These are phyloP conservation scores for Solanum hybrid DNA, from an alignment of 305 asterid species.

Conservation along the genomic window DNA sequence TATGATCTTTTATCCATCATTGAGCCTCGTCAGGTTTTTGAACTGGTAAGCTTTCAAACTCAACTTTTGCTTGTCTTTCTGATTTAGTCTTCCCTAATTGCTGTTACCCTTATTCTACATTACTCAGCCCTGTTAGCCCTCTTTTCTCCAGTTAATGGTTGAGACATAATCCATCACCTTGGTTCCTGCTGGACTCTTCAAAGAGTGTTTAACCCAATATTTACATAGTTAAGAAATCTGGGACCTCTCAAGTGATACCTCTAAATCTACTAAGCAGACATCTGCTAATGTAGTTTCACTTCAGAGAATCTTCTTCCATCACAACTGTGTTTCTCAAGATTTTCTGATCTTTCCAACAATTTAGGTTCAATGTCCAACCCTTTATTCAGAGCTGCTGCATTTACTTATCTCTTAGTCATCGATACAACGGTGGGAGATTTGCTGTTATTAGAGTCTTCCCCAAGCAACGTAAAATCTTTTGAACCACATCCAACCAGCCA, in stretches of 20 bases:
- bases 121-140: not conserved
- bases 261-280: not conserved
- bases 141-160: not conserved
- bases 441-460: not conserved
- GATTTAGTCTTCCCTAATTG: not conserved
- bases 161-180: not conserved
- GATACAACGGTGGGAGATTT: not conserved
- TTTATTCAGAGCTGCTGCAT: not conserved
- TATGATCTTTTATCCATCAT: conserved; percentile 86
- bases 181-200: not conserved
- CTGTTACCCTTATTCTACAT: not conserved
- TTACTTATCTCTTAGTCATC: not conserved
- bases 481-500: not conserved
- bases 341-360: not conserved
- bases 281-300: not conserved
- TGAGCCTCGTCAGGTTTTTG: conserved; percentile 99
- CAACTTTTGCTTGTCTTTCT: not conserved
- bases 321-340: not conserved
- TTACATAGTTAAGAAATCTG: not conserved
- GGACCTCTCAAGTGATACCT: not conserved
- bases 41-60: conserved; percentile 54
- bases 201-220: not conserved
- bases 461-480: not conserved
- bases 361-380: not conserved
- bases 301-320: not conserved